phyloP scores from a whole-genome alignment of 1,284 basidiomycete species.

The Marasmius fiardii region DNA sequence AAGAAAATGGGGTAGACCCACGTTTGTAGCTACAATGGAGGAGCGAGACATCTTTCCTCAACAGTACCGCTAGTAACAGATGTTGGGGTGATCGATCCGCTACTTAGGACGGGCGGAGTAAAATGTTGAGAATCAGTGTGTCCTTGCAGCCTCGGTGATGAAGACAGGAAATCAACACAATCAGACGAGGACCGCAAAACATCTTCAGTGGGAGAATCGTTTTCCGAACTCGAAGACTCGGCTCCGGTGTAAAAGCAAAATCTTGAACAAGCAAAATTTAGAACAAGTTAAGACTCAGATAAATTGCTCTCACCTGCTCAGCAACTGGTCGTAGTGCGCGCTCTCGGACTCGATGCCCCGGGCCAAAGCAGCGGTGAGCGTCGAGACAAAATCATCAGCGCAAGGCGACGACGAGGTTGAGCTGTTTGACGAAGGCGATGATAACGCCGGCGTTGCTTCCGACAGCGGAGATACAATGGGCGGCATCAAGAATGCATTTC shows the following conservation, averaged over 20 bases:
- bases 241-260: conserved; percentile 77
- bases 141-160: conserved; percentile 15
- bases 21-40: not conserved
- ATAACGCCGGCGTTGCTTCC: conserved; percentile 6
- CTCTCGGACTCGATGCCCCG: conserved; percentile 20
- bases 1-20: not conserved
- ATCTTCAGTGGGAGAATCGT: conserved; percentile 22
- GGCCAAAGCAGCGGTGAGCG: conserved; percentile 10
- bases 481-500: conserved; percentile 32
- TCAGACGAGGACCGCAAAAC: conserved; percentile 52
- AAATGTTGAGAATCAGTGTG: not conserved
- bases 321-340: conserved; percentile 54
- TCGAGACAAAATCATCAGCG: conserved; percentile 14
- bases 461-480: not conserved
- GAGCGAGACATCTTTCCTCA: conserved; percentile 2
- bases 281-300: not conserved
- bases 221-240: conserved; percentile 16
- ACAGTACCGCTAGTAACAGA: not conserved
- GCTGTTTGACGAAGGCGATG: not conserved
- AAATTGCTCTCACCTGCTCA: conserved; percentile 50
- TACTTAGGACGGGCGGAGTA: conserved; percentile 4
- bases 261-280: conserved; percentile 31
- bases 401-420: conserved; percentile 7
- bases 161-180: conserved; percentile 40
- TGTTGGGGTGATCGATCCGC: conserved; percentile 20